A percentile compares a stretch with the other conserved stretches of the same genome.
phyloP scores from a whole-genome alignment of 306 rosid genomes.

The Lathyrus oleraceus region DNA sequence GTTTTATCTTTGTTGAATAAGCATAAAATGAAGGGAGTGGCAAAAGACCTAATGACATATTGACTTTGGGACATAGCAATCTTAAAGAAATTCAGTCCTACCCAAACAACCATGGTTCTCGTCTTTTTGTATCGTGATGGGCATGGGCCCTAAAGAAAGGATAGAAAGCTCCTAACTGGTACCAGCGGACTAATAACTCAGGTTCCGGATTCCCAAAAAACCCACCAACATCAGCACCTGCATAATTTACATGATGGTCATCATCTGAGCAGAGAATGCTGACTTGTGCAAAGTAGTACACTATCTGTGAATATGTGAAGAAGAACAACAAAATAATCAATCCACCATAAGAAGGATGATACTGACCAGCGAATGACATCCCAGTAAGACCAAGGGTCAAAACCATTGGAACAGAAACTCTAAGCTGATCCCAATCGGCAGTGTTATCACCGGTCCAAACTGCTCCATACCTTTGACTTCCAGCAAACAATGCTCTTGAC shows the following conservation, averaged over 20 bases:
- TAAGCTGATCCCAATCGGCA: constrained; percentile 93
- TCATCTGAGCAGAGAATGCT: constrained; percentile 30
- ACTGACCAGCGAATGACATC: constrained; percentile 74
- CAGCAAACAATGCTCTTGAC: constrained; percentile 89
- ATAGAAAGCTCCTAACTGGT: constrained; percentile 87
- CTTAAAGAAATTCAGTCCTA: constrained; percentile 47
- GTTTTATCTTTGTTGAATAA: not conserved
- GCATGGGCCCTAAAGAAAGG: constrained; percentile 97
- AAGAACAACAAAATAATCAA: constrained; percentile 11
- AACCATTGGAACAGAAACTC: constrained; percentile 93
- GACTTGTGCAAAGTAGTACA: constrained; percentile 43
- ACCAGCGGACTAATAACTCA: constrained; percentile 94
- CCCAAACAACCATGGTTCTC: constrained; percentile 99
- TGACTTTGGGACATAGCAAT: constrained; percentile 12
- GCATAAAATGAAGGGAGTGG: constrained; percentile 5
- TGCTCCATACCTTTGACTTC: constrained; percentile 89
- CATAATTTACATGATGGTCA: constrained; percentile 33
- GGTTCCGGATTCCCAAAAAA: constrained; percentile 96
- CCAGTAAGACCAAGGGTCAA: constrained; percentile 91
- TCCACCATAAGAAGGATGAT: constrained; percentile 14
- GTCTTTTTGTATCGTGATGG: constrained; percentile 94
- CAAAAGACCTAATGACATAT: constrained; percentile 1
- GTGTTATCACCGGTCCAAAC: constrained; percentile 97
- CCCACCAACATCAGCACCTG: constrained; percentile 99
- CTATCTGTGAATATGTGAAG: not conserved